A percentile compares a stretch with the other conserved stretches of the same genome.
Conservation (phyloP, 2,329 filamentous ascomycete genomes). For the Cladophialophora yegresii region DNA sequence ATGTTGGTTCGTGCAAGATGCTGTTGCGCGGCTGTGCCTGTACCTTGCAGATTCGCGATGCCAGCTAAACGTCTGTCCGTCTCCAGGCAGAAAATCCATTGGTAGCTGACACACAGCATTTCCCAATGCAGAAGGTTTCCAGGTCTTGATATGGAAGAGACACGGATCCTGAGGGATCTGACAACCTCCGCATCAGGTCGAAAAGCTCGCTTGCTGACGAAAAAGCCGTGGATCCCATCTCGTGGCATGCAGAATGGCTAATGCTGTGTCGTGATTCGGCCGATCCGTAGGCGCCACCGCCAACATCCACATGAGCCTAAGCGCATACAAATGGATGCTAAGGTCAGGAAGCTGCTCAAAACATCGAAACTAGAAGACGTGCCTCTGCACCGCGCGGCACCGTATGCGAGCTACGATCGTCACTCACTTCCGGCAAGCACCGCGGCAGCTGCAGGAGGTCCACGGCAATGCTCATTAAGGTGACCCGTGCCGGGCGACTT, state of each 20-base stretch:
- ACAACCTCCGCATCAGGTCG: neutral
- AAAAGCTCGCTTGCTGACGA: neutral
- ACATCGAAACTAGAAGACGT: neutral
- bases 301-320: neutral
- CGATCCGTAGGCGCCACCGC: neutral
- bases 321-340: neutral
- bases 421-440: neutral
- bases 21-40: neutral
- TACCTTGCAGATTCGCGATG: neutral
- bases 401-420: neutral
- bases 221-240: neutral
- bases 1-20: neutral
- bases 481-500: too few relatives aligned
- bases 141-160: neutral
- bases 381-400: neutral
- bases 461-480: too few relatives aligned
- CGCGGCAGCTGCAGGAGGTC: neutral
- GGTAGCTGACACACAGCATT: neutral
- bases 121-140: neutral
- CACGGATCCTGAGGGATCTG: neutral
- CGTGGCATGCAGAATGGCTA: neutral
- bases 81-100: neutral
- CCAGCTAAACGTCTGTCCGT: neutral
- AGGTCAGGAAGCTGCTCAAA: neutral
- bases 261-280: neutral